Base-by-base conservation (phyloP, 2,329 filamentous ascomycete species). In the Venturia aucupariae region DNA sequence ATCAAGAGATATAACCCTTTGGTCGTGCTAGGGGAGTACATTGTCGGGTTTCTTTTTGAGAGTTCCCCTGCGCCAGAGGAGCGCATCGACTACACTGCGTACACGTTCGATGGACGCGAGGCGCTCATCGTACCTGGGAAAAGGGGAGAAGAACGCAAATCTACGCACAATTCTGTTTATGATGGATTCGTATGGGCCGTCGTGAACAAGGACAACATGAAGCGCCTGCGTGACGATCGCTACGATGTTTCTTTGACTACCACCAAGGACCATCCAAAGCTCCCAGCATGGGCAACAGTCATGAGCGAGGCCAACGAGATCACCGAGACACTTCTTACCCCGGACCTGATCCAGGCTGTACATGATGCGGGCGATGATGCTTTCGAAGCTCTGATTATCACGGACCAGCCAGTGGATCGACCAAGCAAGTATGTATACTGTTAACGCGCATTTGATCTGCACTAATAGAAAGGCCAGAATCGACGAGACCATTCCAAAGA, bases 221-320 rank as follows among this genome's bases (percentile, higher is more conserved):
- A 90, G 80, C 81, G 85, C 71, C 84, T 96, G 70, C 89, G 94
- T 67, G 90, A 96, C 60, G 91, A 96, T 68, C 90, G 94, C 70
- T 99, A 97, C 78, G 94, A 99, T 75, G 81, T 97, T 64, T 96
- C 90, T 63, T 84, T 99, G 69, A 97, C 94, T 51, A 86, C 87
- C 68, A 97, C 93, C 73, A 96, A 96, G 82, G 94, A 99, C 72
- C 86, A 92, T 77, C 74, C 88, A 64, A 97, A 96, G 81, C 85
- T 99, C 41, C 93, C 94, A 41, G 78, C 83, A 68, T 99, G 92
- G 92, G 82, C 88, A 64, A 96, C 91, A 15, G 86, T 97, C 72
- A 97, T 99, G 94, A 95, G 87, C 73, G 94, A 99, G 82, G 96
- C 88, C 77, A 92, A 92, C 65, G 94, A 97, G 78, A 88, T 99